Conservation (phyloP, 2,329 filamentous ascomycete genomes). For the Penicillium sp. region DNA sequence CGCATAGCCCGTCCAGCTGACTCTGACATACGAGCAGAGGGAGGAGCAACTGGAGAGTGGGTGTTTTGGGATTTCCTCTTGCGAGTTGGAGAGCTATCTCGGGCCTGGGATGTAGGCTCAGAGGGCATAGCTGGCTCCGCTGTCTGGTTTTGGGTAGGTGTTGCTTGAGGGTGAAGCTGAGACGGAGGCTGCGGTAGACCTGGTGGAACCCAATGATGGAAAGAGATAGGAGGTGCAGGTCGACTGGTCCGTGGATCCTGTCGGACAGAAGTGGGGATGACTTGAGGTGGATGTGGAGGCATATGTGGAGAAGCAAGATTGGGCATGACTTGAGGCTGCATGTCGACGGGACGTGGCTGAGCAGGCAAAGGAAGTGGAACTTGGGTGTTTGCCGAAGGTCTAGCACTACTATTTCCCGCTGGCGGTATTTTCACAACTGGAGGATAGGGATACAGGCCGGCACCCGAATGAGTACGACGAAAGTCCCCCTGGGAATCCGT, state of each 20-base stretch:
- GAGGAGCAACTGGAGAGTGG: background rate
- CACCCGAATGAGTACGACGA: background rate
- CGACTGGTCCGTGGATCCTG: background rate
- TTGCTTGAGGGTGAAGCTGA: background rate
- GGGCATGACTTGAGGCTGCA: background rate
- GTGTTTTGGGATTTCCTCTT: conserved; percentile 9
- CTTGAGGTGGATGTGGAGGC: background rate
- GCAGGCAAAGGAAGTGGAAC: background rate
- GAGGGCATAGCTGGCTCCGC: background rate
- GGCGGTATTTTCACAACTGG: background rate
- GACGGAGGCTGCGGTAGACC: too few species aligned
- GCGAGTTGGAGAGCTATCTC: background rate
- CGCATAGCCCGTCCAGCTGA: background rate
- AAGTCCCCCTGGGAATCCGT: background rate
- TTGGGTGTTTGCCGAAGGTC: background rate
- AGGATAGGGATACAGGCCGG: background rate
- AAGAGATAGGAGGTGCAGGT: conserved; percentile 6
- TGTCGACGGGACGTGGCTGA: background rate
- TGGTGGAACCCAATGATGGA: conserved; percentile 16
- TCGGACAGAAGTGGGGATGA: background rate
- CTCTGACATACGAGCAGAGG: conserved; percentile 1
- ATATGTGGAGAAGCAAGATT: background rate
- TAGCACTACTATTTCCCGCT: background rate
- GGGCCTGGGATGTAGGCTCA: background rate
- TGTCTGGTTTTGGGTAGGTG: background rate